Evolutionary conservation across 2,329 filamentous ascomycete species (phyloP).

Genomic region (Aspergillus alliaceus): DNA sequence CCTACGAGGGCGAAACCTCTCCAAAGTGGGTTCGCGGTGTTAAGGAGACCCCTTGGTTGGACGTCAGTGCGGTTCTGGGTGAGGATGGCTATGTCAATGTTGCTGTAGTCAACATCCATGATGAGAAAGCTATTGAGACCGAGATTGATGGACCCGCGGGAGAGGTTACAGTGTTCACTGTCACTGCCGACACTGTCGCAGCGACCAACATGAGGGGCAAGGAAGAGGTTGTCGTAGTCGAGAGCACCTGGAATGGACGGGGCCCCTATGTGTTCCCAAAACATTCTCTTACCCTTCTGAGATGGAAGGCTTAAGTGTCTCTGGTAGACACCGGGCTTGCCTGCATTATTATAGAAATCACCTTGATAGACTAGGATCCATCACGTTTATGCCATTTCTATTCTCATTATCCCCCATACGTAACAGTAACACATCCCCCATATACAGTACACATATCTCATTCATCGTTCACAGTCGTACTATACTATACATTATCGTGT

Average conservation of each 20-base stretch:
- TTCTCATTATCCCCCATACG: neutral
- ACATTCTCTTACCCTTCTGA: conserved; percentile 68
- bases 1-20: conserved; percentile 61
- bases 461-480: neutral
- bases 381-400: neutral
- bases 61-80: conserved; percentile 41
- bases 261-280: conserved; percentile 66
- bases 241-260: conserved; percentile 64
- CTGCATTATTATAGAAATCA: neutral
- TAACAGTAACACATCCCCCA: neutral
- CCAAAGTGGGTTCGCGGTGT: conserved; percentile 42
- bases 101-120: conserved; percentile 71
- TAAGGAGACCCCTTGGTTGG: conserved; percentile 65
- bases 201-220: conserved; percentile 64
- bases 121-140: conserved; percentile 59
- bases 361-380: neutral
- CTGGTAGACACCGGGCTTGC: neutral
- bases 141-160: conserved; percentile 57
- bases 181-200: conserved; percentile 58
- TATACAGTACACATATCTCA: neutral
- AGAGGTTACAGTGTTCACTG: conserved; percentile 61
- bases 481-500: neutral
- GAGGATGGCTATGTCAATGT: conserved; percentile 63
- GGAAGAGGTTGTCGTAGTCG: conserved; percentile 61
- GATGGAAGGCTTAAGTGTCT: conserved; percentile 45